These are phyloP conservation scores for Exophiala dermatitidis DNA, from an alignment of 2,329 filamentous ascomycete genomes.

Conservation along the genomic window DNA sequence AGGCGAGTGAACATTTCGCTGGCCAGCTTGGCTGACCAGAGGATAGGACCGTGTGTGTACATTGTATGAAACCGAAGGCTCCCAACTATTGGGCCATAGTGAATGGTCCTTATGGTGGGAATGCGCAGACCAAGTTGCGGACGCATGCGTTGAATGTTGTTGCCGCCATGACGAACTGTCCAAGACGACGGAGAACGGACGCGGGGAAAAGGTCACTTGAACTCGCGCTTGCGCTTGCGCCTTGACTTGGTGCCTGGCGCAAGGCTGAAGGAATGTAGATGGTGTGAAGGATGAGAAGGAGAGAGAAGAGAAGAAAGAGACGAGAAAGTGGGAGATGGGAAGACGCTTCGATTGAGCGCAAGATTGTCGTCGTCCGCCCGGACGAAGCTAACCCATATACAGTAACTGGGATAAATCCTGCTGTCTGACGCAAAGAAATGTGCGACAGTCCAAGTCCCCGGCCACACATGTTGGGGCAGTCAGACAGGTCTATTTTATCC, in stretches of 20 bases:
- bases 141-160: constrained; percentile 3
- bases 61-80: constrained; percentile 14
- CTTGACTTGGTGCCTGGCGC: constrained; percentile 19
- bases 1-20: constrained; percentile 21
- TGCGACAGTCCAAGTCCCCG: background rate
- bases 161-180: constrained; percentile 19
- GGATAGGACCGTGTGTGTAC: constrained; percentile 15
- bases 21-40: constrained; percentile 19
- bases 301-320: background rate
- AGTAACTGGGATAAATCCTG: constrained; percentile 7
- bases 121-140: constrained; percentile 4
- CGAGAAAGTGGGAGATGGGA: constrained; percentile 7
- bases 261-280: constrained; percentile 3
- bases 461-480: no score
- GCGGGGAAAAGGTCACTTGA: background rate
- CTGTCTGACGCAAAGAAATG: background rate
- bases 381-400: constrained; percentile 9
- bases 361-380: constrained; percentile 3
- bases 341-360: background rate
- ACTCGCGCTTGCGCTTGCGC: background rate
- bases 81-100: constrained; percentile 14
- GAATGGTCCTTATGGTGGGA: constrained; percentile 20
- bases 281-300: background rate
- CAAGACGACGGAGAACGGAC: constrained; percentile 16
- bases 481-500: no score